Evolutionary conservation across 306 rosid species (phyloP), one percentile per base, ranked within the genome.

Genomic region (Cucurbita maxima): DNA sequence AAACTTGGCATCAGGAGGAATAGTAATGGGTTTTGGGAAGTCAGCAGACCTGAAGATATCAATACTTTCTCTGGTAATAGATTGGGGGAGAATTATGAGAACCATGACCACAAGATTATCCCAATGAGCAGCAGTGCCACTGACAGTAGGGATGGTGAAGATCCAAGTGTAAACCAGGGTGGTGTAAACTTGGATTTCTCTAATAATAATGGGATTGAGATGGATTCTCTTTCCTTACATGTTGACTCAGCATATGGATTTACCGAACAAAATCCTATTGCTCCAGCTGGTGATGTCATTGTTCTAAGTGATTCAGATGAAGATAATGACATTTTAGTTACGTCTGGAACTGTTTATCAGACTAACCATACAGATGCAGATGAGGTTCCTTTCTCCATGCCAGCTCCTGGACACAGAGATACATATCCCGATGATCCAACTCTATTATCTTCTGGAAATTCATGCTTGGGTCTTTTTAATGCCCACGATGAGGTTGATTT

Each of bases 111-210:
- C 63, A 90, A 89, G 73, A 82, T 89, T 80, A 87, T 90, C 78
- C 96, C 94, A 61, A 94, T 91, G 99, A 89, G 95, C 86, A 94
- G 99, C 84, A 91, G 96, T 80, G 91, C 86, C 81, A 86, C 97
- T 6, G 97, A 83, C 78, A 94, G 95, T 47, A 77, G 82, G 81
- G 96, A 90, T 81, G 96, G 91, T 76, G 99, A 94, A 69, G 99
- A 94, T 84, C 88, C 84, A 7, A 94, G 99, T 20, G 92, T 94
- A 70, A 94, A 91, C 81, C 97, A 94, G 79, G 94, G 86, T 57
- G 95, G 83, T 74, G 87, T 82, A 67, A 78, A 89, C 72, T 77
- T 84, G 78, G 97, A 89, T 76, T 84, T 82, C 79, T 81, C 86
- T 66, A 58, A 83, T 34, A 83, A 75, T 83, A 89, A 88, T 81